Evolutionary conservation across 441 rosid genomes (phyloP).

Genomic region (Rhodomyrtus psidioides): DNA sequence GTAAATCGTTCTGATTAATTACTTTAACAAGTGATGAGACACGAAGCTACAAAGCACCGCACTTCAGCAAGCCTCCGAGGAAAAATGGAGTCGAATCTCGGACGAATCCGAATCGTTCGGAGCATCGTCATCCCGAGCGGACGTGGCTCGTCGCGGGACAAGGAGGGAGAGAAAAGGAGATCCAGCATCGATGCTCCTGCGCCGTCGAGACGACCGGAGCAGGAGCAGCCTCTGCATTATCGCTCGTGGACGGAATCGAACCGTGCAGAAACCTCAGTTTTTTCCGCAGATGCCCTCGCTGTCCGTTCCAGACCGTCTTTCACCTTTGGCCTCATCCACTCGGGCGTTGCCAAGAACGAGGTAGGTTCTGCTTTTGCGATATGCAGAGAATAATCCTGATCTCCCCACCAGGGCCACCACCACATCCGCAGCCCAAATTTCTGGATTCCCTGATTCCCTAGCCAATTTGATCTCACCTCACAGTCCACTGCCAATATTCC

Average conservation of each 20-base stretch:
- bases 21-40: too few relatives aligned
- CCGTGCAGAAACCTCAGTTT: not conserved
- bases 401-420: not conserved
- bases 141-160: not conserved
- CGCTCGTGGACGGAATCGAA: not conserved
- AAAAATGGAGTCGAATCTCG: not conserved
- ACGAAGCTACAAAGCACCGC: not conserved
- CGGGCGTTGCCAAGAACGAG: not conserved
- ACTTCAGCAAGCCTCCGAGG: not conserved
- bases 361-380: not conserved
- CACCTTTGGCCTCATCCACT: not conserved
- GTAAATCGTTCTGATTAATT: too few relatives aligned
- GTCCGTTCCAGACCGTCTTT: not conserved
- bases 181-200: not conserved
- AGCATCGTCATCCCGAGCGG: not conserved
- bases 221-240: not conserved
- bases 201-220: not conserved
- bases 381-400: not conserved
- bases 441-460: not conserved
- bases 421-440: not conserved
- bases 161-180: not conserved
- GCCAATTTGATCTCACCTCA: not conserved
- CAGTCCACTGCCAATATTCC: not conserved
- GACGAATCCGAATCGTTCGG: not conserved
- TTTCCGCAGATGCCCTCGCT: not conserved